Base-by-base conservation (phyloP, 2,329 filamentous ascomycete species). In the Corinectria fuckeliana region DNA sequence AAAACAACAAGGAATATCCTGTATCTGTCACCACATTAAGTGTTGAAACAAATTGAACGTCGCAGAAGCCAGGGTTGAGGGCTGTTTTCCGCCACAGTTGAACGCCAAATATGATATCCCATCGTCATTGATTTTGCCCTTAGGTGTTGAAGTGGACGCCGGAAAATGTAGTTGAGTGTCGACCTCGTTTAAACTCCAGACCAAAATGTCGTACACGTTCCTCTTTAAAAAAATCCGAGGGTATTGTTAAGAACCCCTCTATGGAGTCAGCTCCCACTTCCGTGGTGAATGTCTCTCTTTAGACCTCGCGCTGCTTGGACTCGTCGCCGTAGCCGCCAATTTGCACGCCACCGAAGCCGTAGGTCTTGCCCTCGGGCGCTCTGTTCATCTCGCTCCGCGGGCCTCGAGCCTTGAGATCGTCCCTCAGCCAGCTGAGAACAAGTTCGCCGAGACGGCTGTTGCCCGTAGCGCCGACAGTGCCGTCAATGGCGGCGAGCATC, bases 371-470 rank as follows among this genome's bases (percentile, higher is more conserved):
- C 76, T 92, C 87, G 3, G 82, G 81, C 0, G 77, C 82, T 58
- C 81, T 76, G 56, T 79, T 79, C 38, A 80, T 78, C 66, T 86
- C 76, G 65, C 80, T 91, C 47, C 94, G 82, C 3, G 93, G 93
- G 0, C 94, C 94, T 65, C 94, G 82, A 66, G 91, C 88, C 67
- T 83, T 80, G 62, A 97, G 77, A 77, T 98, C 94, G 61, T 91
- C 85, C 72, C 87, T 87, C 75, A 99, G 80, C 95, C 95, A 99
- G 54, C 83, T 83, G 67, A 99, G 80, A 26, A 98, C 95, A 63
- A 99, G 77, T 78, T 96, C 91, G 9, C 94, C 93, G 7, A 98
- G 82, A 56, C 87, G 86, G 70, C 91, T 95, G 76, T 97, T 97
- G 32, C 93, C 93, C 3, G 76, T 72, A 9, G 58, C 64, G 13